These are phyloP conservation scores for Prosopis cineraria DNA, from an alignment of 306 rosid genomes.

Conservation along the genomic window DNA sequence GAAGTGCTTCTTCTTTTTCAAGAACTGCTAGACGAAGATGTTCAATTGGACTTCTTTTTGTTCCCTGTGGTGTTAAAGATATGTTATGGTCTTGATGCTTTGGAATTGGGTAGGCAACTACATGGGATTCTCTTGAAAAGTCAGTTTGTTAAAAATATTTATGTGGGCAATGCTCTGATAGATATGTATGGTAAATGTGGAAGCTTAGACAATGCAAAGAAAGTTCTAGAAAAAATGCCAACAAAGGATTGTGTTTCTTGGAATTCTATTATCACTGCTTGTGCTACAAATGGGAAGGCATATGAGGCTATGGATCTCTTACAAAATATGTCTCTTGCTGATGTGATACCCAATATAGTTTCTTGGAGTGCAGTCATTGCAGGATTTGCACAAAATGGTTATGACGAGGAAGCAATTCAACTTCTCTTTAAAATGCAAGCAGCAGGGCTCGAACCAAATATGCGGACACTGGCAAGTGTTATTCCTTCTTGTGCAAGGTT, in stretches of 20 bases:
- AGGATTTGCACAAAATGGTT: conserved; percentile 59
- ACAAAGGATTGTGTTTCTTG: conserved; percentile 54
- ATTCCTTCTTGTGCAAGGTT: conserved; percentile 57
- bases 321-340: conserved; percentile 38
- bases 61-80: conserved; percentile 51
- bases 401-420: conserved; percentile 51
- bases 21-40: conserved; percentile 32
- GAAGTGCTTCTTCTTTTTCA: conserved; percentile 37
- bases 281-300: conserved; percentile 50
- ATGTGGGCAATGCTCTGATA: conserved; percentile 56
- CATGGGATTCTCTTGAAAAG: conserved; percentile 48
- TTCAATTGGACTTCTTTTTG: conserved; percentile 44
- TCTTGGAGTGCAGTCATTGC: conserved; percentile 65
- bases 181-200: conserved; percentile 64
- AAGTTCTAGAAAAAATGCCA: conserved; percentile 42
- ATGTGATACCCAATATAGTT: conserved; percentile 49
- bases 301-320: conserved; percentile 56
- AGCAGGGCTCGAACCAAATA: conserved; percentile 51
- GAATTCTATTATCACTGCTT: conserved; percentile 59
- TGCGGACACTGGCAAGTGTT: conserved; percentile 52
- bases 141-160: conserved; percentile 39
- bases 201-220: conserved; percentile 51
- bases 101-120: conserved; percentile 45
- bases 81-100: conserved; percentile 44
- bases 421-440: conserved; percentile 47